Base-by-base conservation (phyloP, 345 rosid species). In the Eucalyptus decipiens region DNA sequence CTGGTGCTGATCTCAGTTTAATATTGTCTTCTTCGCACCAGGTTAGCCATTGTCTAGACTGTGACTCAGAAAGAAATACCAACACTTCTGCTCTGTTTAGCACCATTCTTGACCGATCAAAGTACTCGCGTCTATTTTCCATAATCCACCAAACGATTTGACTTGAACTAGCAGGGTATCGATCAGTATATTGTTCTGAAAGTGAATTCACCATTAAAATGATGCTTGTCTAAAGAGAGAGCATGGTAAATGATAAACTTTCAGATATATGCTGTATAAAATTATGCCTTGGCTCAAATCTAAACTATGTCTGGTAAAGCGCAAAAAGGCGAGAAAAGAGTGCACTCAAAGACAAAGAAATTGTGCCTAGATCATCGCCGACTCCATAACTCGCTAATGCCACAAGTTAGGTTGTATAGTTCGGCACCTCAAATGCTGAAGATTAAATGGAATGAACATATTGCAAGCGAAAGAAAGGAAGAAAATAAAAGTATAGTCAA, bases 81-180 rank as follows among this genome's bases (percentile, higher is more conserved):
- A 97, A 91, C 93, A 95, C 92, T 92, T 95, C 95, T 91, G 96
- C 99, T 86, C 95, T 91, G 91, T 94, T 56, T 87, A 97, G 95
- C 50, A 95, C 95, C 88, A 93, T 90, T 90, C 95, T 97, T 42
- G 98, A 90, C 88, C 99, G 95, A 87, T 96, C 95, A 91, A 97
- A 97, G 93, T 97, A 97, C 90, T 96, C 98, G 80, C 94, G 90
- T 88, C 97, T 93, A 93, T 97, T 97, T 92, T 97, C 99, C 99
- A 97, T 96, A 54, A 96, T 95, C 99, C 99, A 97, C 99, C 97
- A 96, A 89, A 93, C 96, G 81, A 97, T 93, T 92, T 95, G 98
- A 94, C 97, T 95, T 34, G 95, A 96, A 88, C 96, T 97, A 92
- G 98, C 96, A 43, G 99, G 97, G 91, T 92, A 95, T 88, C 89